These are phyloP conservation scores for Castanospermum australe DNA, from an alignment of 306 rosid species.

Conservation along the genomic window DNA sequence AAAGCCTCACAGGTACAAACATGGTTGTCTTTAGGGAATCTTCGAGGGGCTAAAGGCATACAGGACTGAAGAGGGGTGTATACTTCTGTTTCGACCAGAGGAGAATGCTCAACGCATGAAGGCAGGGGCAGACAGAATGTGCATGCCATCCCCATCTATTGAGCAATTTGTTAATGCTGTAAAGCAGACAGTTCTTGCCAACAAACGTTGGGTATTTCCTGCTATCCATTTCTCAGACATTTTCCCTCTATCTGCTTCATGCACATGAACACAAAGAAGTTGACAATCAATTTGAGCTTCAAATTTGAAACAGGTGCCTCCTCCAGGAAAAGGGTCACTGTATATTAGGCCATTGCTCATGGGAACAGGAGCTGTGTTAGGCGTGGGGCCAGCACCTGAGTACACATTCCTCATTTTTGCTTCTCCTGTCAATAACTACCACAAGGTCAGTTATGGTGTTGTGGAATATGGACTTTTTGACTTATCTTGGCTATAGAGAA, in stretches of 20 bases:
- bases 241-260: background rate
- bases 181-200: slow-evolving; percentile 55
- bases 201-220: slow-evolving; percentile 58
- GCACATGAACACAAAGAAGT: background rate
- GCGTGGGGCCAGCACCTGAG: slow-evolving; percentile 54
- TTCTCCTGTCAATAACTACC: slow-evolving; percentile 52
- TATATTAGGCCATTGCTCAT: slow-evolving; percentile 69
- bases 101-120: slow-evolving; percentile 63
- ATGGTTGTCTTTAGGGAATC: slow-evolving; percentile 48
- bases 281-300: background rate
- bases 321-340: slow-evolving; percentile 60
- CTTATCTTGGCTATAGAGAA: background rate
- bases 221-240: background rate
- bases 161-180: slow-evolving; percentile 62
- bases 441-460: slow-evolving; percentile 47
- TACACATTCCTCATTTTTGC: slow-evolving; percentile 48
- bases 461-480: background rate
- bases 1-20: background rate
- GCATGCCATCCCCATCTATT: slow-evolving; percentile 60
- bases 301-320: slow-evolving; percentile 55
- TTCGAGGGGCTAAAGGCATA: slow-evolving; percentile 70
- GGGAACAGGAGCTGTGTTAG: slow-evolving; percentile 57
- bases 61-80: slow-evolving; percentile 50
- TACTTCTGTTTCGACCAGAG: slow-evolving; percentile 55
- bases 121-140: slow-evolving; percentile 65